phyloP scores from a whole-genome alignment of 208 protist species.

The Kentomonas sorsogonicus region DNA sequence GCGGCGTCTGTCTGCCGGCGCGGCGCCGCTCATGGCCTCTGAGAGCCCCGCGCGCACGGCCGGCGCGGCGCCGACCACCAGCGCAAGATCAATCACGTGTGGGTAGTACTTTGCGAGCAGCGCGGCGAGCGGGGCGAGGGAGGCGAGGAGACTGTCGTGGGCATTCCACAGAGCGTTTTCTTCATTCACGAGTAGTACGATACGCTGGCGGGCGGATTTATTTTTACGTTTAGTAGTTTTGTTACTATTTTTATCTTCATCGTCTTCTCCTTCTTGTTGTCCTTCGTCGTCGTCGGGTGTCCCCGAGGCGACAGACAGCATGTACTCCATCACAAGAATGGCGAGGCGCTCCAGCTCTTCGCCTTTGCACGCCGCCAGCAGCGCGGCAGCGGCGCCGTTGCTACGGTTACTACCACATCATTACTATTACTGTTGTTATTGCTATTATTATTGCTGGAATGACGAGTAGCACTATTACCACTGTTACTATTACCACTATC shows the following conservation, averaged over 20 bases:
- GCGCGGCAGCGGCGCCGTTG: conserved; percentile 14
- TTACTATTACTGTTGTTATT: too few relatives aligned
- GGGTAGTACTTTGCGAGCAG: conserved; percentile 77
- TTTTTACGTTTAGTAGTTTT: neutral
- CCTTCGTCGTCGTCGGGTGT: conserved; percentile 18
- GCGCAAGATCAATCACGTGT: conserved; percentile 38
- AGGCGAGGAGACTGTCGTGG: conserved; percentile 30
- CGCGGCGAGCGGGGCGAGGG: conserved; percentile 28
- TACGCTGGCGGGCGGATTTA: conserved; percentile 27
- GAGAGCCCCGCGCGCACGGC: conserved; percentile 50
- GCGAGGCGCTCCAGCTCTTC: conserved; percentile 53
- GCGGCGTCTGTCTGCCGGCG: conserved; percentile 18
- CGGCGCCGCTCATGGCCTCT: conserved; percentile 23
- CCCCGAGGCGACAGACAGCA: conserved; percentile 45
- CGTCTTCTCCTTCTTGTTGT: neutral
- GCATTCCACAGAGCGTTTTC: conserved; percentile 31
- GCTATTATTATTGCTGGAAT: too few relatives aligned
- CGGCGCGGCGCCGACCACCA: conserved; percentile 47
- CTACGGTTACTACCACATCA: too few relatives aligned
- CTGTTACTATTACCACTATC: too few relatives aligned
- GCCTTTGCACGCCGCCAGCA: too few relatives aligned
- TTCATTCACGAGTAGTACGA: conserved; percentile 64
- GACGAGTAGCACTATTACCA: too few relatives aligned
- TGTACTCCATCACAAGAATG: conserved; percentile 67
- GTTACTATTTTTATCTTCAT: neutral